Percentiles rank a stretch among this genome's conserved stretches.
These are phyloP conservation scores for Orbilia quercus DNA, from an alignment of 2,329 filamentous ascomycete genomes.

Conservation along the genomic window DNA sequence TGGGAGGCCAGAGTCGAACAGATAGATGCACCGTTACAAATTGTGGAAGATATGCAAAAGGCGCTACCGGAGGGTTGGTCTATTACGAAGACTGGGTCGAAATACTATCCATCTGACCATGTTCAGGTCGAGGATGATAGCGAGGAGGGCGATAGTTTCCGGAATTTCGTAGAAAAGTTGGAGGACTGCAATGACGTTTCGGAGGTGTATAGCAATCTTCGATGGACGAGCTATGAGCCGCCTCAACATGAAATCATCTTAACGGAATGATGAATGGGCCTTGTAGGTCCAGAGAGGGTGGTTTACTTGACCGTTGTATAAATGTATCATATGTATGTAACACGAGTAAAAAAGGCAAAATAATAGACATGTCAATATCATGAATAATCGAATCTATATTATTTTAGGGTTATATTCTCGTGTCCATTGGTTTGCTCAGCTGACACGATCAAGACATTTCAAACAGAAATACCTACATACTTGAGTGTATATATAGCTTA, in stretches of 20 bases:
- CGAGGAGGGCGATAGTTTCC: slow-evolving; percentile 33
- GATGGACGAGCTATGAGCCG: slow-evolving; percentile 49
- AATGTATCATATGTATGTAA: slow-evolving; percentile 2
- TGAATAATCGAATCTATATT: too few species aligned
- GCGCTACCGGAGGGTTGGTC: slow-evolving; percentile 51
- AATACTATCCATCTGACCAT: slow-evolving; percentile 47
- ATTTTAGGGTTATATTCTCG: too few species aligned
- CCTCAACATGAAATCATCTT: slow-evolving; percentile 41
- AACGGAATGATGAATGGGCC: slow-evolving; percentile 16
- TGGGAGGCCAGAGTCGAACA: slow-evolving; percentile 52
- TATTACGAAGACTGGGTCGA: slow-evolving; percentile 47
- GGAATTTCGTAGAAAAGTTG: slow-evolving; percentile 42
- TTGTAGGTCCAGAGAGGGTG: too few species aligned
- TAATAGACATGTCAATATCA: too few species aligned
- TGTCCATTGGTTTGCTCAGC: too few species aligned
- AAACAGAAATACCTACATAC: too few species aligned
- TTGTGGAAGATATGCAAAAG: slow-evolving; percentile 55
- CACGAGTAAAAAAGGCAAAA: too few species aligned
- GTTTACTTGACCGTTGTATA: neutral
- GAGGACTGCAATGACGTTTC: slow-evolving; percentile 48
- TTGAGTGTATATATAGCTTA: too few species aligned
- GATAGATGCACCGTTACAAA: slow-evolving; percentile 41
- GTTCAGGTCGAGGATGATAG: slow-evolving; percentile 41
- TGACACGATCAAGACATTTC: too few species aligned
- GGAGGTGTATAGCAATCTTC: slow-evolving; percentile 46